Conservation (phyloP, 176 grass and related monocot genomes). For the Pontederia paniculata region DNA sequence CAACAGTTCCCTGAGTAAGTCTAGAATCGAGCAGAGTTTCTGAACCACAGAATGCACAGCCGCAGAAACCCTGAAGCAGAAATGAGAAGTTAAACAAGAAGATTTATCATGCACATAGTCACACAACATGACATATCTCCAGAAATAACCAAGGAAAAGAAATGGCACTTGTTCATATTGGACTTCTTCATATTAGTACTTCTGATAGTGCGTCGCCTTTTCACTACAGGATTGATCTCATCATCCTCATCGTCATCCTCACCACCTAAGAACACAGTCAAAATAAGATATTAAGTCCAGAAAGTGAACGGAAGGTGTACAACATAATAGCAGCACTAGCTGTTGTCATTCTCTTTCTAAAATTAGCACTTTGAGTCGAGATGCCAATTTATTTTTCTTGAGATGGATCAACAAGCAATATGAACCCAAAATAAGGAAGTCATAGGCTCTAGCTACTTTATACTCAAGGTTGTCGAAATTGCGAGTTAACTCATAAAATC, state of each 20-base stretch:
- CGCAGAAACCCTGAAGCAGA: conserved; percentile 52
- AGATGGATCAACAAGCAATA: too few relatives aligned
- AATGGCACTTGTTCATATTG: conserved; percentile 57
- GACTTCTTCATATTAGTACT: conserved; percentile 58
- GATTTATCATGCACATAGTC: conserved; percentile 9
- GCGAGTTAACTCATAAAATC: too few relatives aligned
- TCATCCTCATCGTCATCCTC: conserved; percentile 68
- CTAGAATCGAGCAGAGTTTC: conserved; percentile 96
- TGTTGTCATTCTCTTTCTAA: neutral
- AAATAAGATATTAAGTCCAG: conserved; percentile 16
- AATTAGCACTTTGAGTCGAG: neutral
- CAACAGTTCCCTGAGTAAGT: conserved; percentile 78
- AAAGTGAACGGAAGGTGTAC: conserved; percentile 1
- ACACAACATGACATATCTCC: conserved; percentile 11
- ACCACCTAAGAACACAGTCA: conserved; percentile 47
- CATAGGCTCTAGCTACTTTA: too few relatives aligned
- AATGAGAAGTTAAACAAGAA: conserved; percentile 18
- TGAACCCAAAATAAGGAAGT: too few relatives aligned
- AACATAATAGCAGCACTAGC: neutral
- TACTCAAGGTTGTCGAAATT: too few relatives aligned
- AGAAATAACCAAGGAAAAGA: conserved; percentile 9
- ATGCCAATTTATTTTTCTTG: too few relatives aligned
- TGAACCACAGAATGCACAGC: conserved; percentile 61
- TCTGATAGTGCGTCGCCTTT: conserved; percentile 58
- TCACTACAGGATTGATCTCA: conserved; percentile 61